A percentile compares a stretch with the other conserved stretches of the same genome.
These are phyloP conservation scores for Coemansia sp. DNA, from an alignment of 192 early-diverging fungal species.

Conservation along the genomic window DNA sequence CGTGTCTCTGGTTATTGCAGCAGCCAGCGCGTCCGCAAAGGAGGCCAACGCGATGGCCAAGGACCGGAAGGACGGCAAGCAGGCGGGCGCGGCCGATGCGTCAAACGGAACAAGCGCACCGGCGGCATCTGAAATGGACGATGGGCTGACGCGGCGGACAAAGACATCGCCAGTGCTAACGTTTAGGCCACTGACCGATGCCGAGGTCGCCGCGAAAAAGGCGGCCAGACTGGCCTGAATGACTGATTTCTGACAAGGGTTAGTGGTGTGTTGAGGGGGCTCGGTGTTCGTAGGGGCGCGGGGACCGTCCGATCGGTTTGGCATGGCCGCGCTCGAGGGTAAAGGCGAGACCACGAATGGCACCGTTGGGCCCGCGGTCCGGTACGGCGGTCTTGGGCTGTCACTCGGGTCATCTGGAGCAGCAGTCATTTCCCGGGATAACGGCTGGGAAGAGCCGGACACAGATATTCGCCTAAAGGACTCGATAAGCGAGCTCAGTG, in stretches of 20 bases:
- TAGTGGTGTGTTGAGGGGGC: no score
- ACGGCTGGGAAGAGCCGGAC: no score
- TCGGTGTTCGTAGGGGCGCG: no score
- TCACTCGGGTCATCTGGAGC: no score
- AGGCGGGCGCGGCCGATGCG: not conserved
- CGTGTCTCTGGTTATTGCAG: conserved; percentile 22
- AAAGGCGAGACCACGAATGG: no score
- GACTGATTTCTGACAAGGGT: not conserved
- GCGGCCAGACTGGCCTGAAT: not conserved
- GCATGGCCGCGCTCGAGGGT: no score
- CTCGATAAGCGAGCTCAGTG: no score
- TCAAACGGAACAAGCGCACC: not conserved
- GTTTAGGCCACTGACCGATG: conserved; percentile 37
- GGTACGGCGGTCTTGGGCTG: no score
- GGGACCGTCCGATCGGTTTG: no score
- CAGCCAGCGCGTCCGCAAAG: conserved; percentile 32
- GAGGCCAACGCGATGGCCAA: conserved; percentile 19
- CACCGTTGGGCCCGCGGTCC: no score
- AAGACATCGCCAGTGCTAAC: conserved; percentile 19
- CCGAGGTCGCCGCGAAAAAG: conserved; percentile 40
- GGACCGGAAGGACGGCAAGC: not conserved
- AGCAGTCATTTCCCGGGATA: no score
- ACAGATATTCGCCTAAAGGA: no score
- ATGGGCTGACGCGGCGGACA: conserved; percentile 14
- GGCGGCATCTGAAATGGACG: not conserved